phyloP scores from a whole-genome alignment of 768 basidiomycete genomes.

The Agaricus subrufescens region DNA sequence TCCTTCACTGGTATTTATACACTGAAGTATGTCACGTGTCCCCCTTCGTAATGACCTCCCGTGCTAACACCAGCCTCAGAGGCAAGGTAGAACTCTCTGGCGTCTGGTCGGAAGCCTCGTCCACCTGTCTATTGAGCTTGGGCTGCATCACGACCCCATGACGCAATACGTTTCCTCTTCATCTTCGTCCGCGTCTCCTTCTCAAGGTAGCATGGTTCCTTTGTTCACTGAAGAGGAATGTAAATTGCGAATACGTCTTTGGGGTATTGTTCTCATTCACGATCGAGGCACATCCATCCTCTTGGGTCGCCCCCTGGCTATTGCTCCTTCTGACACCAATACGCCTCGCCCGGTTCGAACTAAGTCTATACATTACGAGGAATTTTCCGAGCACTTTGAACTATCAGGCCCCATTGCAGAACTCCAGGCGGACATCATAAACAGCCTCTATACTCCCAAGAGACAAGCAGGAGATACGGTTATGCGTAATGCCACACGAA shows the following conservation, averaged over 20 bases:
- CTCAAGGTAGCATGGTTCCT: constrained; percentile 17
- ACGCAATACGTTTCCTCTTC: constrained; percentile 39
- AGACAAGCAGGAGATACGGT: constrained; percentile 63
- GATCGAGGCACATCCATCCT: constrained; percentile 87
- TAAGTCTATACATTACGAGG: constrained; percentile 25
- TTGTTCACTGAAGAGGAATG: constrained; percentile 74
- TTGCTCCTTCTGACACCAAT: constrained; percentile 78
- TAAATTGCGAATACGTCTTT: constrained; percentile 74
- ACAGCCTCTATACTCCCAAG: constrained; percentile 78
- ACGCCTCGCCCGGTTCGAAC: constrained; percentile 64
- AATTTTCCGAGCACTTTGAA: constrained; percentile 78
- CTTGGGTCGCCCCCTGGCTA: constrained; percentile 80
- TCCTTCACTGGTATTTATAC: constrained; percentile 87
- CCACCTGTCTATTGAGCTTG: constrained; percentile 76
- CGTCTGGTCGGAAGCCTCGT: constrained; percentile 83
- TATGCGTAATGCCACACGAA: constrained; percentile 73
- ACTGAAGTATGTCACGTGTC: constrained; percentile 55
- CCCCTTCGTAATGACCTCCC: neutral
- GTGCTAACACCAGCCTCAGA: constrained; percentile 35
- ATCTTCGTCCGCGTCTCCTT: constrained; percentile 13
- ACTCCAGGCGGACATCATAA: constrained; percentile 87
- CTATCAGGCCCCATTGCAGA: constrained; percentile 72
- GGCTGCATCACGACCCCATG: constrained; percentile 82
- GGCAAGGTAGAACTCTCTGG: constrained; percentile 88
- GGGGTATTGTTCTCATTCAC: constrained; percentile 82